Evolutionary conservation across 345 rosid species (phyloP).

Genomic region (Lagerstroemia speciosa): DNA sequence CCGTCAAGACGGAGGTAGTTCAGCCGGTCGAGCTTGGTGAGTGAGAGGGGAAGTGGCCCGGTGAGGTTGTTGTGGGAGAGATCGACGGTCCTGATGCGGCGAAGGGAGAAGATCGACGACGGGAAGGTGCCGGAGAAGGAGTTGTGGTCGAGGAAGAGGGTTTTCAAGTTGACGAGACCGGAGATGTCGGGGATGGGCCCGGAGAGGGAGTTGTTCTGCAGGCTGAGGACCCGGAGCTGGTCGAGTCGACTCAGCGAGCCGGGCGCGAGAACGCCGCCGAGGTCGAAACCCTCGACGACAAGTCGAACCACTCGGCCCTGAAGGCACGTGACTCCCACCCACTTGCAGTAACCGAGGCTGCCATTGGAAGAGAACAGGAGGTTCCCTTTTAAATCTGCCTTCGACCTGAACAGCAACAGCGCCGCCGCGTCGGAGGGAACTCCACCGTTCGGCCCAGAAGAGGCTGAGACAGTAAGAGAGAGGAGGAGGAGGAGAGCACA

Average conservation of each 20-base stretch:
- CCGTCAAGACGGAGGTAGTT: conserved; percentile 51
- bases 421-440: conserved; percentile 44
- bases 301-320: conserved; percentile 47
- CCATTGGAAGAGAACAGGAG: conserved; percentile 29
- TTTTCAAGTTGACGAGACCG: conserved; percentile 53
- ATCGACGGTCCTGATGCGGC: conserved; percentile 56
- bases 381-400: conserved; percentile 46
- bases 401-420: conserved; percentile 60
- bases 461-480: background rate
- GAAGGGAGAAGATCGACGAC: conserved; percentile 43
- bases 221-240: conserved; percentile 86
- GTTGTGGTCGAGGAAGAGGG: conserved; percentile 65
- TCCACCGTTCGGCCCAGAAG: conserved; percentile 6
- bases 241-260: conserved; percentile 51
- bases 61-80: conserved; percentile 56
- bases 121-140: conserved; percentile 64
- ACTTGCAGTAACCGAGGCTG: conserved; percentile 39
- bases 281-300: conserved; percentile 42
- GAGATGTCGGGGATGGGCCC: conserved; percentile 80
- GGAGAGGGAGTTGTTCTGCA: conserved; percentile 67
- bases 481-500: background rate
- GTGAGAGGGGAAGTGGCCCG: conserved; percentile 43
- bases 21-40: conserved; percentile 34
- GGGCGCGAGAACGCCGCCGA: conserved; percentile 53
- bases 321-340: conserved; percentile 66